These are phyloP conservation scores for Somion occarium DNA, from an alignment of 1,284 basidiomycete genomes.

Conservation along the genomic window DNA sequence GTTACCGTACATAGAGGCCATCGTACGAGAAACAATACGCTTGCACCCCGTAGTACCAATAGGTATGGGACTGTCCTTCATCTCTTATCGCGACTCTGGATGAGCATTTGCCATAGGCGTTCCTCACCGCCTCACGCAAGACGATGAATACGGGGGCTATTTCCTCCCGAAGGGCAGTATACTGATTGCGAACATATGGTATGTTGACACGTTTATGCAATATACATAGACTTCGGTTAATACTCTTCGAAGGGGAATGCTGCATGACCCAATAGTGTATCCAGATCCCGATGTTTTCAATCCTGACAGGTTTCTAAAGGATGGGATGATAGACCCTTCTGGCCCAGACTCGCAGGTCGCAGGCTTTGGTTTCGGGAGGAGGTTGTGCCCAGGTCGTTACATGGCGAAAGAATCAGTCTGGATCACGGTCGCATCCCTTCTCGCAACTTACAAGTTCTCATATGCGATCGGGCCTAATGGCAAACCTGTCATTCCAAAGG, in stretches of 20 bases:
- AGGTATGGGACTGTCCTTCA: background rate
- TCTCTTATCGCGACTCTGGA: background rate
- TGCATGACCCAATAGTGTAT: slow-evolving; percentile 3
- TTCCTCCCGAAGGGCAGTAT: slow-evolving; percentile 13
- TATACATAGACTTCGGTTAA: background rate
- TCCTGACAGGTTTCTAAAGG: slow-evolving; percentile 1
- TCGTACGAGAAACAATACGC: slow-evolving; percentile 9
- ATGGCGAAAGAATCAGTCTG: slow-evolving; percentile 14
- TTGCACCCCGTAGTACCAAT: background rate
- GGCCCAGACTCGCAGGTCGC: background rate
- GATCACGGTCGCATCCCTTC: slow-evolving; percentile 12
- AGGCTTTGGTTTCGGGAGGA: slow-evolving; percentile 3
- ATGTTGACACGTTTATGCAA: background rate
- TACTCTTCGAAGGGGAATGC: slow-evolving; percentile 1
- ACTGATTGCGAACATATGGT: slow-evolving; percentile 6
- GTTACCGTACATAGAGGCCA: slow-evolving; percentile 25
- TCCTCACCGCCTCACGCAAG: slow-evolving; percentile 10
- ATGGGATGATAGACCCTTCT: background rate
- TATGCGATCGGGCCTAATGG: slow-evolving; percentile 11
- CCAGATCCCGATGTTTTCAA: slow-evolving; percentile 3
- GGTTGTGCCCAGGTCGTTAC: slow-evolving; percentile 11
- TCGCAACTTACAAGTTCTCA: slow-evolving; percentile 15
- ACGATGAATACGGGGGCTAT: slow-evolving; percentile 16
- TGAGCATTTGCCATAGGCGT: slow-evolving; percentile 1
- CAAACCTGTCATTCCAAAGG: slow-evolving; percentile 6